Conservation (phyloP, 306 rosid genomes). For the cucumber (Cucumis sativus) region Cucumber_9930_V3 NC_026655.2:5056501-5057000, state of each 20-base stretch:
- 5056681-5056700: background rate
- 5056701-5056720: background rate
- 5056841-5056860: background rate
- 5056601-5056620: background rate
- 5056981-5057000: background rate
- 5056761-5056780: background rate
- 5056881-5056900: background rate
- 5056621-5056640: background rate
- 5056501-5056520: background rate
- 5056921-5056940: background rate
- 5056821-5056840: background rate
- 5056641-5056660: background rate
- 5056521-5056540: background rate
- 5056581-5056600: background rate
- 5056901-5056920: background rate
- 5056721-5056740: background rate
- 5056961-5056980: background rate
- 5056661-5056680: background rate
- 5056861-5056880: background rate
- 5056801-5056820: background rate
- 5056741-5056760: background rate
- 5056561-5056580: background rate
- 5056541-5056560: background rate
- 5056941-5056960: background rate
- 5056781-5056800: background rate